Percentiles rank a stretch among this genome's conserved stretches.
Conservation (phyloP, 805 yeast species). For the Candida oleophila region DNA sequence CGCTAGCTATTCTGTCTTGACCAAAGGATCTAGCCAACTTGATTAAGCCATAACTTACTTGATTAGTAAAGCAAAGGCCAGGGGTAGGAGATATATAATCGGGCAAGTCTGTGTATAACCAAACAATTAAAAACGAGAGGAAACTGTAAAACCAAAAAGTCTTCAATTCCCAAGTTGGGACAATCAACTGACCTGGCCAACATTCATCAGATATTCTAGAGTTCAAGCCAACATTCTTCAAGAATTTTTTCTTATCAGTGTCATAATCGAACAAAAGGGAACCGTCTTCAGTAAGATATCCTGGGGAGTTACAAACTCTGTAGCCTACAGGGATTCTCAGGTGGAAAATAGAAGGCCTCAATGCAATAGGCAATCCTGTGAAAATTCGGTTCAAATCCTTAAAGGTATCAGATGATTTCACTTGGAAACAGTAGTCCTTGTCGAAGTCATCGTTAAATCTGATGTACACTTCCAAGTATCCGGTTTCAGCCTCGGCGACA, state of each 20-base stretch:
- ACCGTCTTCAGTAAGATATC: constrained; percentile 81
- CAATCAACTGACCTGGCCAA: constrained; percentile 89
- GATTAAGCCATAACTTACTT: constrained; percentile 31
- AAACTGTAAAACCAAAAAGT: constrained; percentile 41
- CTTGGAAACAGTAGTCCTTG: constrained; percentile 85
- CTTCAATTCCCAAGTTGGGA: constrained; percentile 67
- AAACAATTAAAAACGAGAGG: constrained; percentile 45
- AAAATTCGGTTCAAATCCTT: constrained; percentile 61
- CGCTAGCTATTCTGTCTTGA: constrained; percentile 41
- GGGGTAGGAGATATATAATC: constrained; percentile 90
- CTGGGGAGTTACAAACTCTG: constrained; percentile 64
- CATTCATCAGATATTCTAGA: constrained; percentile 57
- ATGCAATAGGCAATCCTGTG: constrained; percentile 62
- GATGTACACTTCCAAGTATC: constrained; percentile 54
- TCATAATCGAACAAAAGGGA: constrained; percentile 66
- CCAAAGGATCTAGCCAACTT: constrained; percentile 32
- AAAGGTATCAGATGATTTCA: constrained; percentile 60
- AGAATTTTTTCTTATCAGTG: constrained; percentile 46
- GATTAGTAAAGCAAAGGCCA: constrained; percentile 75
- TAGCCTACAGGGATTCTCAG: constrained; percentile 63
- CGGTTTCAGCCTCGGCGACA: constrained; percentile 22
- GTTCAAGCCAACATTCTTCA: constrained; percentile 42
- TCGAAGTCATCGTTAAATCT: constrained; percentile 84
- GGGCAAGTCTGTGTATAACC: constrained; percentile 95
- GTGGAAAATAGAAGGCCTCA: constrained; percentile 80